These are phyloP conservation scores for Mycena sp. DNA, from an alignment of 1,284 basidiomycete genomes.

Conservation along the genomic window DNA sequence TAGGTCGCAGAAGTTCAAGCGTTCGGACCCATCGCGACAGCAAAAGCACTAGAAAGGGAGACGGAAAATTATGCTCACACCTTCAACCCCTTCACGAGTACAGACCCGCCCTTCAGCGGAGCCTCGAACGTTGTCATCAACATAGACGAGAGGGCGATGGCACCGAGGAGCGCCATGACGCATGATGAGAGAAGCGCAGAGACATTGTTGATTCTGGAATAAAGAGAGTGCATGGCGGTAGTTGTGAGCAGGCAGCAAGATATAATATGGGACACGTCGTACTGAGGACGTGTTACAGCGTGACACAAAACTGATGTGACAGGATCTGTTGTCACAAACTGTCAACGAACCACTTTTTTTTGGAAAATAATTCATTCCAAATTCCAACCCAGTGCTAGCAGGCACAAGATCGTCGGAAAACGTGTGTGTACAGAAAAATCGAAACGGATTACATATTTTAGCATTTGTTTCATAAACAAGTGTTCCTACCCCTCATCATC, in stretches of 20 bases:
- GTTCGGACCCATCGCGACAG: neutral
- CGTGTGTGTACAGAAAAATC: too few species aligned
- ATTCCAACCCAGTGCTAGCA: too few species aligned
- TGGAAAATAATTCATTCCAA: too few species aligned
- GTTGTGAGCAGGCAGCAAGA: neutral
- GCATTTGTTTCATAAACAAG: neutral
- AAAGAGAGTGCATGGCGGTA: conserved; percentile 70
- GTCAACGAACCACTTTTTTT: too few species aligned
- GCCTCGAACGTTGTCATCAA: conserved; percentile 55
- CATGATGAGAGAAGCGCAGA: conserved; percentile 83
- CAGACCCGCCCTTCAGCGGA: conserved; percentile 19
- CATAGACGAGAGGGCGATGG: conserved; percentile 77
- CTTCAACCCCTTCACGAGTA: conserved; percentile 46
- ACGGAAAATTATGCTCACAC: conserved; percentile 59
- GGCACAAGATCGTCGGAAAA: too few species aligned
- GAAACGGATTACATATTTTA: conserved; percentile 13
- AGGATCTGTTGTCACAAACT: too few species aligned
- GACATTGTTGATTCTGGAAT: conserved; percentile 76
- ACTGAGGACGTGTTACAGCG: neutral
- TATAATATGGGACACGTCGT: too few species aligned
- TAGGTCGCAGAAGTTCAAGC: neutral
- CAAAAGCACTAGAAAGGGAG: neutral
- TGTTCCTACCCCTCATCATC: conserved; percentile 37
- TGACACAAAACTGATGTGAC: too few species aligned
- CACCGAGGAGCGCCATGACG: conserved; percentile 77